phyloP scores from a whole-genome alignment of 208 protist species.

The Hexamita inflata region DNA sequence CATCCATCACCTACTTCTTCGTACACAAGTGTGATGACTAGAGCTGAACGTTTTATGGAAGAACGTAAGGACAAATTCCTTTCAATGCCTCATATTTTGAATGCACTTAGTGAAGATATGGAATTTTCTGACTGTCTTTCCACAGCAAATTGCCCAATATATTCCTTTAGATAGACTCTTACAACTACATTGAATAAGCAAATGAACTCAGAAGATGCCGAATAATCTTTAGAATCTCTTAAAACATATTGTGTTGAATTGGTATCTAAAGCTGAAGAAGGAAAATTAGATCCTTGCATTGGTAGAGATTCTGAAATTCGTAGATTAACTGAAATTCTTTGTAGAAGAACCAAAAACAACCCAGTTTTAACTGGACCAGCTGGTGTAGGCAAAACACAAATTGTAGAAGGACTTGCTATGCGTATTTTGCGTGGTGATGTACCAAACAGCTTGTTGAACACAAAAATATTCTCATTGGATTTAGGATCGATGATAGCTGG shows the following conservation, averaged over 20 bases:
- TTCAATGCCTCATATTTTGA: no score
- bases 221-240: constrained; percentile 9
- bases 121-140: no score
- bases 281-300: constrained; percentile 41
- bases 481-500: constrained; percentile 92
- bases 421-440: constrained; percentile 73
- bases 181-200: no score
- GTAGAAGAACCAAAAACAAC: constrained; percentile 97
- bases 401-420: constrained; percentile 74
- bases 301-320: constrained; percentile 92
- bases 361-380: constrained; percentile 90
- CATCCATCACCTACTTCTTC: no score
- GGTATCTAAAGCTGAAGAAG: constrained; percentile 12
- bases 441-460: constrained; percentile 56
- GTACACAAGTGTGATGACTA: no score
- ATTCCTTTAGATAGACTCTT: no score
- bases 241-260: constrained; percentile 30
- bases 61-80: no score
- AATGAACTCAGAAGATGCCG: constrained; percentile 20
- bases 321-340: constrained; percentile 75
- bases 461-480: constrained; percentile 69
- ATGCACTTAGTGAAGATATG: no score
- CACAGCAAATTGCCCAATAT: no score
- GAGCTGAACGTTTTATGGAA: no score
- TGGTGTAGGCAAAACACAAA: constrained; percentile 67